A percentile compares a stretch with the other conserved stretches of the same genome.
Conservation (phyloP, 768 basidiomycete genomes). For the Hygrophoropsis aurantiaca region DNA sequence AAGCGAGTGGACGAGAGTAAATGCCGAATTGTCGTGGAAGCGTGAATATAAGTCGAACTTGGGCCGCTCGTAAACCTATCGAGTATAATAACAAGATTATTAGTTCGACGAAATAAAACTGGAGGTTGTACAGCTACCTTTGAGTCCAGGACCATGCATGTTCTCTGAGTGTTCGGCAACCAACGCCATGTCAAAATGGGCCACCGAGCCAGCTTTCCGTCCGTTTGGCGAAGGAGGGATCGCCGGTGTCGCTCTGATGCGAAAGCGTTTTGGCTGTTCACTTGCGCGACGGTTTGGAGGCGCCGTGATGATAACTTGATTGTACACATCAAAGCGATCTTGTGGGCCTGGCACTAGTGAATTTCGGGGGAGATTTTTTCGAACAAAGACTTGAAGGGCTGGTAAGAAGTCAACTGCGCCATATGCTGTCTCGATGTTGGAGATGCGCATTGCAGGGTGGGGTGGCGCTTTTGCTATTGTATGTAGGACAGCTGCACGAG, state of each 20-base stretch:
- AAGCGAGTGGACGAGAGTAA: conserved; percentile 15
- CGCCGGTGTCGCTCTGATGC: neutral
- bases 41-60: conserved; percentile 11
- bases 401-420: conserved; percentile 7
- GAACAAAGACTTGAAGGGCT: conserved; percentile 1
- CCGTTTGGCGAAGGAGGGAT: neutral
- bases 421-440: neutral
- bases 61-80: conserved; percentile 10
- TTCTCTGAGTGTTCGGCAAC: neutral
- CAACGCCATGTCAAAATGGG: neutral
- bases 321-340: conserved; percentile 4
- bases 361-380: neutral
- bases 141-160: neutral
- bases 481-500: neutral
- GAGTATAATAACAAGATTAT: neutral
- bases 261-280: neutral
- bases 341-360: neutral
- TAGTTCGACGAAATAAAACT: neutral
- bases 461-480: conserved; percentile 3
- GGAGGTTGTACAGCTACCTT: neutral
- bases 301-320: neutral
- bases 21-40: conserved; percentile 6
- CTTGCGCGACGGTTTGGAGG: neutral
- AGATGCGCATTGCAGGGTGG: neutral
- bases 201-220: neutral